Evolutionary conservation across 495 filamentous ascomycete genomes (phyloP), one percentile per base, ranked within the genome.

Genomic region (Eremomyces bilateralis): DNA sequence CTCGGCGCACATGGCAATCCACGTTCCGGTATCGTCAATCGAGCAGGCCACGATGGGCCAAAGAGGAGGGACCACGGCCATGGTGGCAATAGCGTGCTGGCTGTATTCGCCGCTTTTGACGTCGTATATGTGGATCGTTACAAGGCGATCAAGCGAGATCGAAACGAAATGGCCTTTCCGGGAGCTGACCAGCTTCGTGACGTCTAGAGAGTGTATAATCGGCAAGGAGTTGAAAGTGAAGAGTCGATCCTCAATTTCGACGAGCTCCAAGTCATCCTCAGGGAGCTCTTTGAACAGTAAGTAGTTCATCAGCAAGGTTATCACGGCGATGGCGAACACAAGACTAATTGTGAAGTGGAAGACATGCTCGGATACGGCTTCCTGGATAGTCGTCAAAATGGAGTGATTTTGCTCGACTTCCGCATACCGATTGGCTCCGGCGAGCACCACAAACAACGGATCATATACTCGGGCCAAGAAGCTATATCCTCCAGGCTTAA

Each of bases 401-500:
- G 50, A 43, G 28, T 29, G 21, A 46, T 4, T 51, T 50, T 35
- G 64, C 54, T 21, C 48, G 40, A 32, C 43, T 44, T 34, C 39
- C 18, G 38, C 34, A 4, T 60, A 63, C 21, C 76, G 61, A 40
- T 76, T 60, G 4, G 76, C 65, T 12, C 67, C 71, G 32, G 67
- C 63, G 3, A 76, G 43, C 5, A 79, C 71, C 39, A 80, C 71
- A 19, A 77, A 59, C 4, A 74, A 47, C 1, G 76, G 76, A 18
- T 76, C 61, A 38, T 72, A 73, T 1, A 77, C 71, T 22, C 63
- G 62, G 8, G 73, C 73, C 15, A 79, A 59, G 42, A 77, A 70
- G 51, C 67, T 69, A 44, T 71, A 56, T 1, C 67, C 66, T 35
- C 63, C 52, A 1, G 75, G 76, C 36, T 73, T 80, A 41, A 78